These are phyloP conservation scores for Aspergillus ostianus DNA, from an alignment of 495 filamentous ascomycete species.

Conservation along the genomic window DNA sequence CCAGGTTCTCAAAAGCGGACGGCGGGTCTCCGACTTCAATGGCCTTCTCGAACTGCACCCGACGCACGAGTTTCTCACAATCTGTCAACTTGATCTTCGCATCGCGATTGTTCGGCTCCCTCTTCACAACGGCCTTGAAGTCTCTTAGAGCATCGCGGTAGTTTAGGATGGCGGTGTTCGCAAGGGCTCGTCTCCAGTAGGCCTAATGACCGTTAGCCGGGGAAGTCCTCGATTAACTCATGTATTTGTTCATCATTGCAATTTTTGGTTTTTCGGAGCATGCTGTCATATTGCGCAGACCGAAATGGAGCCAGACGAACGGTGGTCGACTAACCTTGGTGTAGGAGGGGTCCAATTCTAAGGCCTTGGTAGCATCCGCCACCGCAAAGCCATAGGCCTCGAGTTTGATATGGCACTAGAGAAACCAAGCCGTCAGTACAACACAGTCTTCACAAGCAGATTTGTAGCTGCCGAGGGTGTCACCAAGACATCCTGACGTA, in stretches of 20 bases:
- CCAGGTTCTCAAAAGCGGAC: conserved; percentile 85
- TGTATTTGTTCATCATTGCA: background rate
- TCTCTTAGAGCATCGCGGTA: conserved; percentile 86
- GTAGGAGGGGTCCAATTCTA: conserved; percentile 85
- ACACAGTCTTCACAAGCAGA: background rate
- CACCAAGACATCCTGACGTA: conserved; percentile 38
- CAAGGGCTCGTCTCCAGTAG: conserved; percentile 90
- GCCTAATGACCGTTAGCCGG: conserved; percentile 54
- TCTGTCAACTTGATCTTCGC: conserved; percentile 87
- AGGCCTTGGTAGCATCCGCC: conserved; percentile 87
- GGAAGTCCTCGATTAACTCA: background rate
- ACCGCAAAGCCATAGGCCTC: conserved; percentile 93
- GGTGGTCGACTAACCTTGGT: conserved; percentile 64
- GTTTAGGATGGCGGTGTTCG: conserved; percentile 84
- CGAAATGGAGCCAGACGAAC: background rate
- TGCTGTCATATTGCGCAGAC: background rate
- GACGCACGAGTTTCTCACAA: conserved; percentile 88
- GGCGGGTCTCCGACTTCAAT: conserved; percentile 92
- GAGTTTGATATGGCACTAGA: conserved; percentile 87
- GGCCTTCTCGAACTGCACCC: conserved; percentile 86
- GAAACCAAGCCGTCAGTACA: conserved; percentile 11
- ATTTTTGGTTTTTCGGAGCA: no score
- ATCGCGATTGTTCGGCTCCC: conserved; percentile 82
- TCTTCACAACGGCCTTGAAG: conserved; percentile 86
- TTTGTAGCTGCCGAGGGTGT: background rate